These are phyloP conservation scores for Byssothecium circinans DNA, from an alignment of 2,329 filamentous ascomycete species.

Conservation along the genomic window DNA sequence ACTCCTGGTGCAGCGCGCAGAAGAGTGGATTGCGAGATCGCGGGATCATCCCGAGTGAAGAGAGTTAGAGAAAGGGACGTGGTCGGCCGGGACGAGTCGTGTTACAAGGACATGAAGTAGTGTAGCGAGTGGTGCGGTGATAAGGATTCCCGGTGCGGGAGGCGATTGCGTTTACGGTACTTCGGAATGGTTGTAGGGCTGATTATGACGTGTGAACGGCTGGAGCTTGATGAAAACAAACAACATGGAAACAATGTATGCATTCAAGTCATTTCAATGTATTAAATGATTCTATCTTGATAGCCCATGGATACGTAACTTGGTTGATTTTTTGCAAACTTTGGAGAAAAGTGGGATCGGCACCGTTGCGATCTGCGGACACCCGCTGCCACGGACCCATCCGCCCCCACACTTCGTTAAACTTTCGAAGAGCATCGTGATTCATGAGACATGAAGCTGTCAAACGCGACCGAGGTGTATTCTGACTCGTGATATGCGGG, in stretches of 20 bases:
- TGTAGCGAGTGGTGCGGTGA: background rate
- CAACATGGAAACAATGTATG: too few relatives aligned
- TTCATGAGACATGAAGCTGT: background rate
- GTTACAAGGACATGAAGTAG: conserved; percentile 2
- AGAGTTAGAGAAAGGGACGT: conserved; percentile 11
- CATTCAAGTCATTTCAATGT: too few relatives aligned
- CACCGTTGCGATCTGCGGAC: background rate
- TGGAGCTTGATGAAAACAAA: background rate
- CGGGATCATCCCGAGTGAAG: conserved; percentile 32
- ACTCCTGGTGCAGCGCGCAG: conserved; percentile 11
- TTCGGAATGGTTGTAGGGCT: conserved; percentile 3
- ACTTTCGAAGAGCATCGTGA: background rate
- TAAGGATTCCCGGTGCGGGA: background rate
- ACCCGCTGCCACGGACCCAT: background rate
- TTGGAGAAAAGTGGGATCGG: background rate
- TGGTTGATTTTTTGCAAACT: background rate
- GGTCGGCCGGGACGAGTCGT: conserved; percentile 18
- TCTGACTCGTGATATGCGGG: background rate
- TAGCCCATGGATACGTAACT: background rate
- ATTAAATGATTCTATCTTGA: too few relatives aligned
- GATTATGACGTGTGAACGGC: background rate
- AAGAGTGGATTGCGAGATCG: conserved; percentile 25
- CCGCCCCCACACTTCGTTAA: background rate
- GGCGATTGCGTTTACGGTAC: background rate
- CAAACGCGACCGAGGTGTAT: background rate